Conservation (phyloP, 306 rosid species). For the Gastrolobium villosum region DNA sequence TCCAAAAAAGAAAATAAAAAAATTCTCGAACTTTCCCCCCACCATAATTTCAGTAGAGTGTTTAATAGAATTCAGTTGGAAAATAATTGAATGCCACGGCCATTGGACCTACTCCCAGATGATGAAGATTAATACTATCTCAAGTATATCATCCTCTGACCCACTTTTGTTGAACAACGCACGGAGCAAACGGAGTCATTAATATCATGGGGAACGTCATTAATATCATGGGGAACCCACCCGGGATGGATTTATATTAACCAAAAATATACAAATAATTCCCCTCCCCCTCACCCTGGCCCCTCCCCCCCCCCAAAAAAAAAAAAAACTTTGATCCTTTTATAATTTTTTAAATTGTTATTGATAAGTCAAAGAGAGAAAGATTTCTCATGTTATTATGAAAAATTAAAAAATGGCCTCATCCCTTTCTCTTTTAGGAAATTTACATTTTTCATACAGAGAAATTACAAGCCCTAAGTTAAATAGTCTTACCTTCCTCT, state of each 20-base stretch:
- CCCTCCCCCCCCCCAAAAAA: no score
- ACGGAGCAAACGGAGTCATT: slow-evolving; percentile 22
- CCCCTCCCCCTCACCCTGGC: no score
- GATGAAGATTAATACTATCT: background rate
- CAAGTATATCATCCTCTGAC: slow-evolving; percentile 1
- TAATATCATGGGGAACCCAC: slow-evolving; percentile 1
- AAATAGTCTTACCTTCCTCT: no score
- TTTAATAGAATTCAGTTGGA: slow-evolving; percentile 5
- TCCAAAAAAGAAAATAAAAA: background rate
- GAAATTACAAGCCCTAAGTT: no score
- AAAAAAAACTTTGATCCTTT: no score
- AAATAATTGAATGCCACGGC: slow-evolving; percentile 16
- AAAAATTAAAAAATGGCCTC: no score
- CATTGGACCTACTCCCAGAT: slow-evolving; percentile 15
- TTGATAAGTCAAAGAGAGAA: no score
- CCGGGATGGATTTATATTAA: background rate
- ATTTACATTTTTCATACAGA: no score
- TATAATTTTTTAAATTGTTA: no score
- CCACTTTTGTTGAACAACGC: slow-evolving; percentile 12
- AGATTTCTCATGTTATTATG: no score
- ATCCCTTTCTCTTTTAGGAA: no score
- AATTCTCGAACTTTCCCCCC: background rate
- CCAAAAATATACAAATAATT: background rate
- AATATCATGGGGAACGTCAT: background rate
- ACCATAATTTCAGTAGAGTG: slow-evolving; percentile 3